phyloP scores from a whole-genome alignment of 2,329 filamentous ascomycete species.

The Sodiomyces alkalinus region DNA sequence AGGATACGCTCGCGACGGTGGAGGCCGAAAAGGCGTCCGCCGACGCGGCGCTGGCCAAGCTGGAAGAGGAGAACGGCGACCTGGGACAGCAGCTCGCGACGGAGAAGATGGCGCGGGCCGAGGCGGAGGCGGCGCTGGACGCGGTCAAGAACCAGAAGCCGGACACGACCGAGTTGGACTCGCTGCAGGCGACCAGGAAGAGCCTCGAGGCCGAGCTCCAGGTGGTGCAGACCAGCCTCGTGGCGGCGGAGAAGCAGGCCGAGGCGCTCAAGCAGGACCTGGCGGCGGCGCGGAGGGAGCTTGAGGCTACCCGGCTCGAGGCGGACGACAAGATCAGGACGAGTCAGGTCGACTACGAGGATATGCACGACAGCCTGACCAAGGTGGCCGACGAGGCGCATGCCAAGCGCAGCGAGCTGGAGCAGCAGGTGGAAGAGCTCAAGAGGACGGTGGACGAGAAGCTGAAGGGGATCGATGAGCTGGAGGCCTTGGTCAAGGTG shows the following conservation, averaged over 20 bases:
- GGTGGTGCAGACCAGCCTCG: slow-evolving; percentile 15
- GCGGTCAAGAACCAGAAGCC: slow-evolving; percentile 38
- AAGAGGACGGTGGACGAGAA: slow-evolving; percentile 29
- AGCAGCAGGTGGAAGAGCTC: slow-evolving; percentile 32
- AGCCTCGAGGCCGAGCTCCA: slow-evolving; percentile 28
- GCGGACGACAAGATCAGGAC: slow-evolving; percentile 37
- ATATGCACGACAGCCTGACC: slow-evolving; percentile 48
- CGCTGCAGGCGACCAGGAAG: slow-evolving; percentile 31
- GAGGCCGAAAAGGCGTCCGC: slow-evolving; percentile 11
- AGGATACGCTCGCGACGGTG: slow-evolving; percentile 15
- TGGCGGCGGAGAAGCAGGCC: slow-evolving; percentile 20
- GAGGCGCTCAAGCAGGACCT: slow-evolving; percentile 24
- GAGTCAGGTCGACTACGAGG: slow-evolving; percentile 43
- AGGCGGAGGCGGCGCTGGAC: slow-evolving; percentile 45
- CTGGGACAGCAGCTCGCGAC: slow-evolving; percentile 38
- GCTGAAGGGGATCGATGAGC: slow-evolving; percentile 30
- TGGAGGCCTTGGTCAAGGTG: slow-evolving; percentile 42
- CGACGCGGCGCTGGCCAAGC: slow-evolving; percentile 26
- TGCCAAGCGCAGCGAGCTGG: slow-evolving; percentile 34
- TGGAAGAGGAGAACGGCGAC: slow-evolving; percentile 31
- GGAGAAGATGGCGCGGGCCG: slow-evolving; percentile 45
- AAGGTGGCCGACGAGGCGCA: slow-evolving; percentile 43
- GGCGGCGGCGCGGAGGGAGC: slow-evolving; percentile 32
- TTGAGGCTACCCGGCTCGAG: slow-evolving; percentile 35
- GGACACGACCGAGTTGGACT: slow-evolving; percentile 39